Conservation (phyloP, 352 stramenopile species). For the Phytophthora constricta region DNA sequence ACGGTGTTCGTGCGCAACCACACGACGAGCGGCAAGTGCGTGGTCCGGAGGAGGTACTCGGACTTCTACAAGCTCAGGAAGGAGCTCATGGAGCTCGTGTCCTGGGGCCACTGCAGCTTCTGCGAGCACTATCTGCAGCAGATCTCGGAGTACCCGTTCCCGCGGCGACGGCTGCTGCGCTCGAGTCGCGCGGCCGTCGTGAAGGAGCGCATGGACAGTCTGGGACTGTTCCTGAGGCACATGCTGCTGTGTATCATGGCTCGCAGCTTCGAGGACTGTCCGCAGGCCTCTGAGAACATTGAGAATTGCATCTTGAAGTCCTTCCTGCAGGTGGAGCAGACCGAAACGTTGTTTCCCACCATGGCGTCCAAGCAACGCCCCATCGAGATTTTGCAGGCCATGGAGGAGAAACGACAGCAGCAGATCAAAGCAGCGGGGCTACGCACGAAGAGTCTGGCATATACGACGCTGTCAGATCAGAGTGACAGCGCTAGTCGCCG, state of each 20-base stretch:
- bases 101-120: constrained; percentile 73
- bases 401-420: constrained; percentile 77
- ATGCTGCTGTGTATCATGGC: constrained; percentile 77
- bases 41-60: constrained; percentile 82
- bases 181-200: constrained; percentile 73
- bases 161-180: constrained; percentile 72
- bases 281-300: constrained; percentile 71
- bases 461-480: constrained; percentile 50
- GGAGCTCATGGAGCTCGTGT: constrained; percentile 83
- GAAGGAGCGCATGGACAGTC: constrained; percentile 86
- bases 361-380: constrained; percentile 61
- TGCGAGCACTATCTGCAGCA: constrained; percentile 71
- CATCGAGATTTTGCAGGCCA: constrained; percentile 68
- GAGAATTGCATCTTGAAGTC: constrained; percentile 75
- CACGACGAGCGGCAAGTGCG: constrained; percentile 73
- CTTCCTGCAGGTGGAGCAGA: constrained; percentile 80
- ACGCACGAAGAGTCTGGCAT: constrained; percentile 58
- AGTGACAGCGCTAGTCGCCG: constrained; percentile 39
- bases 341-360: constrained; percentile 56
- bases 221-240: constrained; percentile 80
- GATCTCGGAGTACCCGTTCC: constrained; percentile 83
- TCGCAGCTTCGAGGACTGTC: constrained; percentile 71
- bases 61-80: constrained; percentile 88
- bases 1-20: constrained; percentile 84
- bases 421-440: constrained; percentile 68